Base-by-base conservation (phyloP, 116 monocot genomes). In the Iris pallida region DNA sequence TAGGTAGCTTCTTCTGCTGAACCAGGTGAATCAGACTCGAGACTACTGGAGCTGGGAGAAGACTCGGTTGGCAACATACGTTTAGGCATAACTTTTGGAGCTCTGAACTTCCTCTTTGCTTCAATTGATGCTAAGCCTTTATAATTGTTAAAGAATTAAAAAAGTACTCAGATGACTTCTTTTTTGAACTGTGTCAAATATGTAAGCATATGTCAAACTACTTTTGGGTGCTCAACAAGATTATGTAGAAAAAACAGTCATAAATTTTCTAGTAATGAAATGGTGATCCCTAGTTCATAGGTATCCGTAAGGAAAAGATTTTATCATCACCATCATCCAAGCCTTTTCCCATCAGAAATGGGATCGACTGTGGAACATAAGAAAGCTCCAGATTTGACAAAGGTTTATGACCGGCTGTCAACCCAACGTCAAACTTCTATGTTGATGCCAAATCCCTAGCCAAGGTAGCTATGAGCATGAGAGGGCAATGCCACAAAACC, bases 81-180 rank as follows among this genome's bases (percentile, higher is more conserved):
- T 67, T 83, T 85, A 42, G 20, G 71, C 59, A 54, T 85, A 61
- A 66, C 15, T 66, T 86, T 87, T 45, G 96, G 96, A 51, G 96
- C 92, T 59, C 58, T 87, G 76, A 92, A 97, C 75, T 97, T 92
- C 65, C 96, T 78, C 66, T 85, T 97, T 68, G 90, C 92, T 85
- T 97, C 87, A 68, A 97, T 64, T 41, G 92, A 92, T 47, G 96
- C 87, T 79, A 97, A 73, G 67, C 96, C 96, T 97, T 81, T 70
- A 5, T 10, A 30, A 45, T 65, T 3, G 76, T 92, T 75, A 87
- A 84, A 68, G 84, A 83, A 73, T 68, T 64, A 10, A 12, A 46
- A 16, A 47, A 42, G 63, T 16, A 64, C 47, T 9, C 42, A 48
- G 2, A 48, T 53, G 12, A 1, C 4, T 6, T n/a, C 8, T 46